phyloP scores from a whole-genome alignment of 2,329 filamentous ascomycete genomes.

The Magnaporthiopsis incrustans region DNA sequence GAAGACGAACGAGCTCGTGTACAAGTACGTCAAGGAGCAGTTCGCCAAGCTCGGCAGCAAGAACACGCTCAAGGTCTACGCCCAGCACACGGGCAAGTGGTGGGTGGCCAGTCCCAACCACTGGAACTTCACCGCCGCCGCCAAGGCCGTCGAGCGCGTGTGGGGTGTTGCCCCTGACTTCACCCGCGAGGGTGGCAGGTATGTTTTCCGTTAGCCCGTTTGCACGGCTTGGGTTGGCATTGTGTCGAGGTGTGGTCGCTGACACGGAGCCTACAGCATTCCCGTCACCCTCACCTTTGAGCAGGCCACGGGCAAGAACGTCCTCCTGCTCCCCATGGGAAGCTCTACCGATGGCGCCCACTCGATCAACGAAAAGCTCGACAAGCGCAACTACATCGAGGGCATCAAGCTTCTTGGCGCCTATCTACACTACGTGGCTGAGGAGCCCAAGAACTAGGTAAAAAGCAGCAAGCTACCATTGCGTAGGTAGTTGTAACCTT shows the following conservation, averaged over 20 bases:
- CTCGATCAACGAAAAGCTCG: constrained; percentile 97
- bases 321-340: constrained; percentile 90
- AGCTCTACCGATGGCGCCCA: constrained; percentile 94
- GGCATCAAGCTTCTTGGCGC: constrained; percentile 92
- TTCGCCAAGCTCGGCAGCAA: constrained; percentile 87
- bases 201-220: constrained; percentile 22
- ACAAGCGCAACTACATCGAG: constrained; percentile 96
- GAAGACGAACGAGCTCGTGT: constrained; percentile 77
- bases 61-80: constrained; percentile 75
- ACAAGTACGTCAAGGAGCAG: constrained; percentile 72
- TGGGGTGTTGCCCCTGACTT: constrained; percentile 92
- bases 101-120: constrained; percentile 97
- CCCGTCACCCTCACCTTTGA: constrained; percentile 96
- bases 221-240: too few relatives aligned
- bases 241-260: not conserved
- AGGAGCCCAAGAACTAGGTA: constrained; percentile 54
- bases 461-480: too few relatives aligned
- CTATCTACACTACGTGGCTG: constrained; percentile 92
- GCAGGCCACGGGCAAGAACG: constrained; percentile 96
- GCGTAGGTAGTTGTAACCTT: not conserved
- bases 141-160: constrained; percentile 92
- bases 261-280: constrained; percentile 51
- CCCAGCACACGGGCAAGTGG: constrained; percentile 94
- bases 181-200: constrained; percentile 90
- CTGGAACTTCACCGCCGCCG: constrained; percentile 95